Base-by-base conservation (phyloP, 768 basidiomycete genomes). In the Scleroderma citrinum region DNA sequence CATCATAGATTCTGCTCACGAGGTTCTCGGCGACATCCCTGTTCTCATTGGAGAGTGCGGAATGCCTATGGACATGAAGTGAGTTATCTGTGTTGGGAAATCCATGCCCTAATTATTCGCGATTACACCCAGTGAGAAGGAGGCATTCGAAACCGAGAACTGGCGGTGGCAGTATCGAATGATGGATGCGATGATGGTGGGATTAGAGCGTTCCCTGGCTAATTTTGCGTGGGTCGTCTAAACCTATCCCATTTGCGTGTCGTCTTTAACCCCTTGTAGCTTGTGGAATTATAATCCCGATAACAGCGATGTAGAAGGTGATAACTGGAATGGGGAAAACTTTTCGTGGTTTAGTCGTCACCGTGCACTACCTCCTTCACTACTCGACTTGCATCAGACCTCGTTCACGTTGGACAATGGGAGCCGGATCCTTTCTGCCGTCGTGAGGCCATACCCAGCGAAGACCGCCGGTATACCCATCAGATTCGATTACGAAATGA, bases 41-140 rank as follows among this genome's bases (percentile, higher is more conserved):
- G 80, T 92, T 35, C 67, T 97, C 12, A 78, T 99, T 50, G 94
- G 94, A 17, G 95, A 99, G 66, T 90, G 87, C 54, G 95, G 95
- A 26, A 76, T 97, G 19, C 95, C 95, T 1, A 95, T 98, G 85
- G 96, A 99, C 58, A 81, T 96, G 77, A 97, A 99, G 92, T 93
- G 58, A 37, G 85, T 71, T 3, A 16, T 26, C 26, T 5, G 26
- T 11, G 32, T 37, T 23, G 29, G 11, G 11, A 44, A 26, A 16
- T 8, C 17, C 12, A 20, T 11, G 30, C n/a, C 43, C 16, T 31
- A n/a, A n/a, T 16, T n/a, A 29, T 29, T 8, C 26, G 21, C 3
- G 23, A 26, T 23, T 46, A 49, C 24, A 17, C 23, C 11, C 48
- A 93, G 92, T 63, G 70, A 80, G 34, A 78, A 78, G 45, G 77